A percentile compares a stretch with the other conserved stretches of the same genome.
Conservation (phyloP, 2,329 filamentous ascomycete species). For the Colletotrichum godetiae region DNA sequence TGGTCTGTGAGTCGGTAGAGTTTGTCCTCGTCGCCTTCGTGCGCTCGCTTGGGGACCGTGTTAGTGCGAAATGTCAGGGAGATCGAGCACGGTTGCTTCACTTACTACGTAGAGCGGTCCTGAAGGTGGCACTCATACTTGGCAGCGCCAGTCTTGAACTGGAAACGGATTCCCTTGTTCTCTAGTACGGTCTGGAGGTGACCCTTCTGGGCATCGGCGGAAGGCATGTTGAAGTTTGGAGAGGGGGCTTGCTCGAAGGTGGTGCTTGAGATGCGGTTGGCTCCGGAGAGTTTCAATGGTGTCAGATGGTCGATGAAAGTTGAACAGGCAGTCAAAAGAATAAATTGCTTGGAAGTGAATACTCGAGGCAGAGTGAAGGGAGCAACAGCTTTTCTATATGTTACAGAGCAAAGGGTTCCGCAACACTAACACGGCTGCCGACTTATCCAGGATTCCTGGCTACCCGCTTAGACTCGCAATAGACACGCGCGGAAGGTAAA, state of each 20-base stretch:
- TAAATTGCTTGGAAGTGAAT: neutral
- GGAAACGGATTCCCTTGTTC: conserved; percentile 54
- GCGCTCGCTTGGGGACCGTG: conserved; percentile 49
- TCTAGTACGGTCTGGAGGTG: conserved; percentile 23
- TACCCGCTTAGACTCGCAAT: neutral
- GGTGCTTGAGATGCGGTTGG: neutral
- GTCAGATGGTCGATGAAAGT: neutral
- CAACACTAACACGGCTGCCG: conserved; percentile 3
- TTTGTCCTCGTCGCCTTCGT: conserved; percentile 49
- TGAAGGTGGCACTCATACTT: conserved; percentile 55
- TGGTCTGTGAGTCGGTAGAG: conserved; percentile 49
- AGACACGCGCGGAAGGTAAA: conserved; percentile 1
- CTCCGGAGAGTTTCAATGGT: neutral
- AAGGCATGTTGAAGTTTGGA: conserved; percentile 21
- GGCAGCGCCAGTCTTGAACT: conserved; percentile 55
- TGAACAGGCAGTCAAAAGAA: neutral
- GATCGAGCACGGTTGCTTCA: conserved; percentile 13
- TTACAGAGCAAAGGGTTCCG: neutral
- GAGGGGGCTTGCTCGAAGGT: neutral
- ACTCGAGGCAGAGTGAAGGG: neutral
- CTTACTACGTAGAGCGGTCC: conserved; percentile 58
- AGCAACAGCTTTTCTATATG: conserved; percentile 8
- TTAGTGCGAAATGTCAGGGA: conserved; percentile 15
- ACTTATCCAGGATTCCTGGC: conserved; percentile 22
- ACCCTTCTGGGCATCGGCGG: conserved; percentile 12